Evolutionary conservation across 1,284 basidiomycete genomes (phyloP).

Genomic region (Ustanciosporium gigantosporum): DNA sequence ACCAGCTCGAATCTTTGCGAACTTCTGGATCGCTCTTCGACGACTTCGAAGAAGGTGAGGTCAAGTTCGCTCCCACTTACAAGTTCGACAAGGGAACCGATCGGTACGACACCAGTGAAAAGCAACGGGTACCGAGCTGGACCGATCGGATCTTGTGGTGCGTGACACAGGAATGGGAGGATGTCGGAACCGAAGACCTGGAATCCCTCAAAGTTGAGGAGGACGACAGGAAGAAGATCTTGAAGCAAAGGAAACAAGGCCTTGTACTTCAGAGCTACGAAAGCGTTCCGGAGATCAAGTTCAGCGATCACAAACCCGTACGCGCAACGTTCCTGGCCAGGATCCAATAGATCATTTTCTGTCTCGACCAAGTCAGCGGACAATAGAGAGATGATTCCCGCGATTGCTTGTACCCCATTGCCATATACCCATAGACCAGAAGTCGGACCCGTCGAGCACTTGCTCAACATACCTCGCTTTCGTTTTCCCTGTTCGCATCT

Average conservation of each 20-base stretch:
- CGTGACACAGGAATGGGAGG: constrained; percentile 29
- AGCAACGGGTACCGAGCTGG: constrained; percentile 94
- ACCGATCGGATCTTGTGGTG: constrained; percentile 71
- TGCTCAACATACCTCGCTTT: no score
- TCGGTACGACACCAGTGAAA: constrained; percentile 91
- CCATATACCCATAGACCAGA: no score
- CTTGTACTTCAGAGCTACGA: constrained; percentile 27
- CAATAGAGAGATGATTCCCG: not conserved
- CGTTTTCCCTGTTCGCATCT: no score
- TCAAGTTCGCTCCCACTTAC: constrained; percentile 87
- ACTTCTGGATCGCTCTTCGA: constrained; percentile 67
- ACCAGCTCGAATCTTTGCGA: constrained; percentile 62
- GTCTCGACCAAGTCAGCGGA: not conserved
- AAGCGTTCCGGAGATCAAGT: constrained; percentile 12
- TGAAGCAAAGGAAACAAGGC: constrained; percentile 6
- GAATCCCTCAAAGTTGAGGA: not conserved
- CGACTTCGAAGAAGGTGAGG: constrained; percentile 83
- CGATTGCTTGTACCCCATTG: no score
- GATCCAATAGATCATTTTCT: constrained; percentile 2
- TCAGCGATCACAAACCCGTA: constrained; percentile 41
- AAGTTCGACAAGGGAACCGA: constrained; percentile 77
- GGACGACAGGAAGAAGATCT: not conserved
- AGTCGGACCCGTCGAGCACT: no score
- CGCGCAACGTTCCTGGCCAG: constrained; percentile 28
- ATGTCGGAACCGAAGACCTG: not conserved